A percentile compares a stretch with the other conserved stretches of the same genome.
phyloP scores from a whole-genome alignment of 306 rosid species.

The Luffa aegyptiaca region DNA sequence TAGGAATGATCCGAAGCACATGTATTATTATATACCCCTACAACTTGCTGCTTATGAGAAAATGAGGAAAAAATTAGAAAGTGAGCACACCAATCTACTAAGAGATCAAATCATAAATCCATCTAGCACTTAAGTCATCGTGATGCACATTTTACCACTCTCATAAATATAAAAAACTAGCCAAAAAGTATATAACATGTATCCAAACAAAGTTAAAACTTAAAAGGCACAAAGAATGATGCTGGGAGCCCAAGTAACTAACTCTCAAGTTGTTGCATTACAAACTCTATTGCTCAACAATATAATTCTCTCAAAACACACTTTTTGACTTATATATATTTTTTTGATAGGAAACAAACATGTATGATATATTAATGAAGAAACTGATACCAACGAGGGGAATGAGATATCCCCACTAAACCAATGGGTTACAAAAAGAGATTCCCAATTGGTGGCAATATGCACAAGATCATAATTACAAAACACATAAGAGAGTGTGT shows the following conservation, averaged over 20 bases:
- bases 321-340: background rate
- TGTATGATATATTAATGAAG: background rate
- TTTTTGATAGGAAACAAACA: background rate
- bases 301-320: background rate
- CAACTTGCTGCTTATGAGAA: conserved; percentile 35
- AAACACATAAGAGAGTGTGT: background rate
- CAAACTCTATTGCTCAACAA: background rate
- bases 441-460: background rate
- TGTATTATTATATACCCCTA: too few relatives aligned
- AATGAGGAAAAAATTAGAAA: background rate
- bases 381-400: background rate
- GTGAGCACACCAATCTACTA: background rate
- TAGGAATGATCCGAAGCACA: too few relatives aligned
- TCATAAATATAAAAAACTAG: background rate
- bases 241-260: background rate
- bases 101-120: background rate
- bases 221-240: background rate
- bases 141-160: background rate
- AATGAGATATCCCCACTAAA: background rate
- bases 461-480: background rate
- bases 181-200: background rate
- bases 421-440: background rate
- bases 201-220: background rate
- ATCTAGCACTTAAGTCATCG: background rate
- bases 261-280: too few relatives aligned